Evolutionary conservation across 345 rosid species (phyloP).

Genomic region (Arabis alpina): DNA sequence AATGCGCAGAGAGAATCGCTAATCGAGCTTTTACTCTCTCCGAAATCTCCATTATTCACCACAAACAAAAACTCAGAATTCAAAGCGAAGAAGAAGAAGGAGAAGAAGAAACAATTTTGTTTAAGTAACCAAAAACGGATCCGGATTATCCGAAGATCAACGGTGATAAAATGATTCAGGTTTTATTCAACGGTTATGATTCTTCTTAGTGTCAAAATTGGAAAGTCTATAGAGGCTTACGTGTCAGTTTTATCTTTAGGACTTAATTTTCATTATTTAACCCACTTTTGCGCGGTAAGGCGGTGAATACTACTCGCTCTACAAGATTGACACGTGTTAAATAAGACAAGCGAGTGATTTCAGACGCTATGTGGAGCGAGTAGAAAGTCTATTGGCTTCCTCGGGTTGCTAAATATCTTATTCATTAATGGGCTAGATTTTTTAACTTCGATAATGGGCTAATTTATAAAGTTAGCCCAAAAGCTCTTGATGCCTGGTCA

Average conservation of each 20-base stretch:
- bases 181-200: conserved; percentile 10
- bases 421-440: conserved; percentile 8
- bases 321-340: background rate
- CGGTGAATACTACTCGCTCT: conserved; percentile 22
- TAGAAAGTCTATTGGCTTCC: background rate
- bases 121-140: background rate
- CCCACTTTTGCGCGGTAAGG: background rate
- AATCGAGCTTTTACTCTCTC: conserved; percentile 57
- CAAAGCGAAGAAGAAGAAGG: conserved; percentile 5
- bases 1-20: conserved; percentile 71
- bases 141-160: conserved; percentile 8
- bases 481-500: background rate
- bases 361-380: conserved; percentile 14
- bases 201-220: background rate
- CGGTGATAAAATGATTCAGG: conserved; percentile 20
- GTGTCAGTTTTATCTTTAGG: conserved; percentile 12
- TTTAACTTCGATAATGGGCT: background rate
- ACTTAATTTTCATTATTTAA: background rate
- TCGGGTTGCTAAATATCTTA: conserved; percentile 30
- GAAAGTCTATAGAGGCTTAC: conserved; percentile 24
- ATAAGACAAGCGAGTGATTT: background rate
- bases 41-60: conserved; percentile 39
- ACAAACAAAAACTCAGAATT: background rate
- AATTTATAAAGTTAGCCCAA: too few relatives aligned
- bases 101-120: background rate